Evolutionary conservation across 192 early-diverging fungal species (phyloP), one percentile per base, ranked within the genome.

Genomic region (Entomortierella chlamydospora): DNA sequence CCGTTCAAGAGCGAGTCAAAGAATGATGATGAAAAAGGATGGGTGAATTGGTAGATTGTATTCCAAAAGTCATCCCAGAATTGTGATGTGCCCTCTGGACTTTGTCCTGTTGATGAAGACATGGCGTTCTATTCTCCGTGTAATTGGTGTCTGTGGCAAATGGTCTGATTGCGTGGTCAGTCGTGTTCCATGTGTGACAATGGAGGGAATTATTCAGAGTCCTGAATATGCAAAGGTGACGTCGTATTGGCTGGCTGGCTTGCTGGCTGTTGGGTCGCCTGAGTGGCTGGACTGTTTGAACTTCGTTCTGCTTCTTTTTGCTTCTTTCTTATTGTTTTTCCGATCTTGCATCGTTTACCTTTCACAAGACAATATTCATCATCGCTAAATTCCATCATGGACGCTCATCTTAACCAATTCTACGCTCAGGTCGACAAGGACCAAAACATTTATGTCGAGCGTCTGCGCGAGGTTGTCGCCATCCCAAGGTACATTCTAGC

Each of bases 381-480:
- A 22, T n/a, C n/a, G n/a, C n/a, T 22, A 17, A 28, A 47, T 25
- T 18, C 11, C 61, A 61, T 49, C 37, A 79, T 79, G 76, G 68
- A 68, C 60, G 68, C 68, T 23, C 43, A 59, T 12, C 76, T 79
- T 52, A 70, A 55, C 62, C 43, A 90, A 69, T 90, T 93, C 85
- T 91, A 90, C 81, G 87, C 85, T 22, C 89, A 92, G 62, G 90
- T 96, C 57, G 90, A 95, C 61, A 76, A 91, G 78, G 88, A 93
- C 85, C 90, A 95, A 74, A 77, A 93, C 62, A 79, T 87, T 76
- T 97, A 93, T 73, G 90, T 97, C 81, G 87, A 96, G 61, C 85
- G 91, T 49, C 91, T 99, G 49, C 90, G 90, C 57, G 94, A 97
- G 85, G 93, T 89, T 23, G 95, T 98, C 30, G 93, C 90, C 42